Conservation (phyloP, 2,329 filamentous ascomycete species). For the Microcyclospora pomicola region DNA sequence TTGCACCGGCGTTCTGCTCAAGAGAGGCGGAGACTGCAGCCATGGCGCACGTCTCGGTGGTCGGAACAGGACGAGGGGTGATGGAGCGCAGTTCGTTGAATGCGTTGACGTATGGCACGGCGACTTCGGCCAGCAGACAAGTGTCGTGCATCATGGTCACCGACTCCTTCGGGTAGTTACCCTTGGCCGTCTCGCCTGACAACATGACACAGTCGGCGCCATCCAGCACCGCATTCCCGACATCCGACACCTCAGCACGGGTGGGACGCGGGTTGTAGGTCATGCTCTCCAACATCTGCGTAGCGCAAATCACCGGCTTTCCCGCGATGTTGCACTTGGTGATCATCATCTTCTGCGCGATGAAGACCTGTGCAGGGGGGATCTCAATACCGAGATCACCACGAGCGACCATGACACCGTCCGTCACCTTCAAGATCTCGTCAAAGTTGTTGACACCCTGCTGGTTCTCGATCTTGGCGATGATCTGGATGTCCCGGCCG, state of each 20-base stretch:
- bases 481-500: slow-evolving; percentile 95
- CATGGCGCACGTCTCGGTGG: slow-evolving; percentile 91
- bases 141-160: slow-evolving; percentile 98
- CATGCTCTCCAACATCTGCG: slow-evolving; percentile 99
- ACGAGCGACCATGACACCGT: slow-evolving; percentile 99
- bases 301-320: slow-evolving; percentile 97
- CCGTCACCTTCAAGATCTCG: slow-evolving; percentile 88
- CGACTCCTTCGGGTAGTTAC: slow-evolving; percentile 80
- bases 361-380: slow-evolving; percentile 93
- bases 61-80: slow-evolving; percentile 68
- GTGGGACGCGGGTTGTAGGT: slow-evolving; percentile 99
- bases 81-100: slow-evolving; percentile 89
- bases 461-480: slow-evolving; percentile 99
- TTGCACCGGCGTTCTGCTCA: slow-evolving; percentile 90
- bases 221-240: slow-evolving; percentile 94
- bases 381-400: slow-evolving; percentile 98
- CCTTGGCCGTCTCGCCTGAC: slow-evolving; percentile 98
- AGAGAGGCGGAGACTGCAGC: slow-evolving; percentile 89
- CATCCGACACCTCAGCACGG: slow-evolving; percentile 94
- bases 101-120: slow-evolving; percentile 90
- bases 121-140: slow-evolving; percentile 90
- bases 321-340: slow-evolving; percentile 99
- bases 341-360: slow-evolving; percentile 99
- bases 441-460: slow-evolving; percentile 99
- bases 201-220: slow-evolving; percentile 99